phyloP scores from a whole-genome alignment of 805 yeast species.

The Candida ficus region DNA sequence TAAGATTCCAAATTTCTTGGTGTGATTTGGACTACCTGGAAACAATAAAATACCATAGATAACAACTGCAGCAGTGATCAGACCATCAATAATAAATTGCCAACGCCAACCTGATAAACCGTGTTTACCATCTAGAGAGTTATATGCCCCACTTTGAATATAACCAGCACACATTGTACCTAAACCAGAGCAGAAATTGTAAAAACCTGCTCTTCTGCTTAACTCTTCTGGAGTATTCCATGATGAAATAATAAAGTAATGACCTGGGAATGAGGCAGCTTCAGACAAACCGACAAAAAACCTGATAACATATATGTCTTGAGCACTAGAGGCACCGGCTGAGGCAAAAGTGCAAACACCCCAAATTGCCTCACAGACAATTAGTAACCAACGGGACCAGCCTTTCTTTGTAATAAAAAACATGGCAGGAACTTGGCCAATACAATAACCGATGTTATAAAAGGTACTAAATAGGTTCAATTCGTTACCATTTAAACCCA shows the following conservation, averaged over 20 bases:
- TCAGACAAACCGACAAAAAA: slow-evolving; percentile 51
- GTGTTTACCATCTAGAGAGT: slow-evolving; percentile 1
- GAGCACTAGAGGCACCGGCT: neutral
- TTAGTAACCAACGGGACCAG: slow-evolving; percentile 16
- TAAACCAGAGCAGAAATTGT: slow-evolving; percentile 4
- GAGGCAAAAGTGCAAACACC: neutral
- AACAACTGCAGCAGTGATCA: slow-evolving; percentile 12
- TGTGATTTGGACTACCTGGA: slow-evolving; percentile 1
- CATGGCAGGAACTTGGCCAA: slow-evolving; percentile 5
- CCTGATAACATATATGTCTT: slow-evolving; percentile 36
- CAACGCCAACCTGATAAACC: slow-evolving; percentile 10
- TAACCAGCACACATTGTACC: slow-evolving; percentile 30
- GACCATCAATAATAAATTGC: slow-evolving; percentile 10
- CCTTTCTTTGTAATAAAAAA: slow-evolving; percentile 19
- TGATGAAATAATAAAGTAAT: slow-evolving; percentile 33
- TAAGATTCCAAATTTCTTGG: neutral
- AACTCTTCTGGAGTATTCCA: slow-evolving; percentile 34
- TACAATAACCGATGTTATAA: no score
- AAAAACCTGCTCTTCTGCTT: slow-evolving; percentile 51
- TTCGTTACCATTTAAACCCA: slow-evolving; percentile 55
- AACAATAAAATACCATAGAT: slow-evolving; percentile 19
- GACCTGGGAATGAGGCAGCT: slow-evolving; percentile 52
- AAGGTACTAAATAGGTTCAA: slow-evolving; percentile 53
- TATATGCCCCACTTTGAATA: slow-evolving; percentile 19
- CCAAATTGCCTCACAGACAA: slow-evolving; percentile 18